phyloP scores from a whole-genome alignment of 306 rosid genomes.

The Cicer pinnatifidum region DNA sequence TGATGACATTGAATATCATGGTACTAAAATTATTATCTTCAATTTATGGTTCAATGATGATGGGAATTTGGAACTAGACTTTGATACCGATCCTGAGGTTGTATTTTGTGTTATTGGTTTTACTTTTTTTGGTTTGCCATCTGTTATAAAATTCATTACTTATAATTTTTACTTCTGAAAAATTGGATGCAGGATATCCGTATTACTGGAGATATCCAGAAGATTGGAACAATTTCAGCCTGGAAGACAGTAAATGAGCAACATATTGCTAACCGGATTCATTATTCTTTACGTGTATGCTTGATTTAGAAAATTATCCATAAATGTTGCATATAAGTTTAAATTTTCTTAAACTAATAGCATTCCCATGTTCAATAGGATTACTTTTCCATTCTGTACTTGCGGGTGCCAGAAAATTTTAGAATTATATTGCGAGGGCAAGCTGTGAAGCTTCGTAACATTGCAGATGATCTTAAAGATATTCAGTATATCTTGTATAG shows the following conservation, averaged over 20 bases:
- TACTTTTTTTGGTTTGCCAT: neutral
- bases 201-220: constrained; percentile 60
- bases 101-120: constrained; percentile 12
- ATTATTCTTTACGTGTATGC: constrained; percentile 82
- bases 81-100: constrained; percentile 76
- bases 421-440: constrained; percentile 68
- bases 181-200: constrained; percentile 70
- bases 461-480: constrained; percentile 73
- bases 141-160: constrained; percentile 26
- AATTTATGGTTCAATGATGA: constrained; percentile 78
- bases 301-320: constrained; percentile 32
- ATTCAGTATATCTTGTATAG: constrained; percentile 62
- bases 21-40: constrained; percentile 82
- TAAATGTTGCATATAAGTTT: constrained; percentile 16
- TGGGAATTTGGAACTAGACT: constrained; percentile 72
- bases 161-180: constrained; percentile 25
- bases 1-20: constrained; percentile 70
- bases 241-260: constrained; percentile 56
- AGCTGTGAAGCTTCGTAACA: constrained; percentile 69
- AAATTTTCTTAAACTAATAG: constrained; percentile 37
- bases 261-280: constrained; percentile 68
- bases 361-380: constrained; percentile 58
- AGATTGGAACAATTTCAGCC: constrained; percentile 28
- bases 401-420: constrained; percentile 65
- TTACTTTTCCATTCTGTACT: constrained; percentile 86